Base-by-base conservation (phyloP, 345 rosid species). In the Gossypium ekmanianum region DNA sequence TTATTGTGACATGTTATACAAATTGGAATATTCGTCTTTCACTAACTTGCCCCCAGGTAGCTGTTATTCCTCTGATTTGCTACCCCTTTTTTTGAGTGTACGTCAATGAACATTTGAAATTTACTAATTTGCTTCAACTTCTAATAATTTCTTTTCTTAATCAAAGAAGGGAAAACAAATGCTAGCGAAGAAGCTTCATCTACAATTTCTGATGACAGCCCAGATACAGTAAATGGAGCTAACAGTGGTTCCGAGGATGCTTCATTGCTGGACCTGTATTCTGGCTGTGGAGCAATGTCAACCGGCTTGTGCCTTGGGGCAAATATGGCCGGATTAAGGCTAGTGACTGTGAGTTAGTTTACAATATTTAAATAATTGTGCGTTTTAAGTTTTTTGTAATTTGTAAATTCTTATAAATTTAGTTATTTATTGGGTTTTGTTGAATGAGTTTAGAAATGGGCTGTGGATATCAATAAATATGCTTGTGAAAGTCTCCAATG, bases 211-310 rank as follows among this genome's bases (percentile, higher is more conserved):
- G 87, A 78, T 65, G 91, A 84, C 2, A 83, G 82, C 9, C 65
- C 41, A 12, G 75, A 73, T 45, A 79, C 22, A 43, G 61, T 56
- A 61, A 29, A 13, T 24, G 80, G 51, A 26, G 55, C 44, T 44
- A 73, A 76, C 44, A 75, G 76, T 43, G 58, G 52, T 3, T 12
- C n/a, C 22, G 64, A 43, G 54, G 83, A 81, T 54, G 75, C n/a
- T 59, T 79, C 85, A 11, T 52, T 94, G 82, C 70, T 92, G 3
- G 98, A 94, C 71, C 82, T 92, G 68, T 92, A 94, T 74, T 84
- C 90, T 57, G 97, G 97, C 3, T 94, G 98, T 81, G 96, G 97
- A 7, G 97, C 92, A 9, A 90, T 94, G 97, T 92, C 98, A 0
- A 94, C 92, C 1, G 97, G 98, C 2, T 76, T 94, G 45, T 88